A percentile compares a stretch with the other conserved stretches of the same genome.
phyloP scores from a whole-genome alignment of 2,329 filamentous ascomycete genomes.

The Fusarium sp. region DNA sequence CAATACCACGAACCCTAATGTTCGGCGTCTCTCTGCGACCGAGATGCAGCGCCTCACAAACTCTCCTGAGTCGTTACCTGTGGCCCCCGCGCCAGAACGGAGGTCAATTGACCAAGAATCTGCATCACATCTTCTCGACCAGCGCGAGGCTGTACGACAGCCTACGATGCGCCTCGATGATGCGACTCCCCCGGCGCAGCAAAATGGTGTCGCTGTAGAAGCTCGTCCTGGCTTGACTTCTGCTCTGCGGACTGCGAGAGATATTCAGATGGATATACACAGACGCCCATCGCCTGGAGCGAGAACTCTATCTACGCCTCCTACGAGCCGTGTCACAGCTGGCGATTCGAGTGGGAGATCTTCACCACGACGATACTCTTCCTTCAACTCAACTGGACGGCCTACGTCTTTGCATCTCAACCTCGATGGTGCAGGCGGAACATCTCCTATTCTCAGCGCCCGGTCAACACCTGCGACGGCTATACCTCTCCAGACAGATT shows the following conservation, averaged over 20 bases:
- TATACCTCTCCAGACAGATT: slow-evolving; percentile 37
- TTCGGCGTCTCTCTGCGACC: slow-evolving; percentile 64
- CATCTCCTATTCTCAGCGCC: slow-evolving; percentile 26
- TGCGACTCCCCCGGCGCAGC: slow-evolving; percentile 23
- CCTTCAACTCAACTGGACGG: slow-evolving; percentile 56
- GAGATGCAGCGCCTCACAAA: slow-evolving; percentile 68
- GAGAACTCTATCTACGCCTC: slow-evolving; percentile 63
- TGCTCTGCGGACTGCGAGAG: slow-evolving; percentile 20
- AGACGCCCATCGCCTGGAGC: slow-evolving; percentile 48
- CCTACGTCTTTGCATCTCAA: slow-evolving; percentile 59
- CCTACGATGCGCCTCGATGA: slow-evolving; percentile 43
- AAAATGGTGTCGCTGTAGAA: slow-evolving; percentile 42
- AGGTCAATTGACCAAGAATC: slow-evolving; percentile 52
- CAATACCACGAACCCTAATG: slow-evolving; percentile 49
- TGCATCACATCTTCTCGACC: slow-evolving; percentile 39
- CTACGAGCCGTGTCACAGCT: slow-evolving; percentile 54
- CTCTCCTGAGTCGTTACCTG: slow-evolving; percentile 66
- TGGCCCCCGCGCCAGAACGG: slow-evolving; percentile 54
- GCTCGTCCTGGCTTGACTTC: slow-evolving; percentile 16
- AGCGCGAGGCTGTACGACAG: slow-evolving; percentile 44
- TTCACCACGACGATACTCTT: slow-evolving; percentile 59
- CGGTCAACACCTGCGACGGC: slow-evolving; percentile 39
- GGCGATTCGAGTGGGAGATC: slow-evolving; percentile 41
- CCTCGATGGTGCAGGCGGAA: slow-evolving; percentile 37
- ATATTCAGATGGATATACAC: slow-evolving; percentile 33